Base-by-base conservation (phyloP, 257 asterid species). In the Capsicum pubescens region DNA sequence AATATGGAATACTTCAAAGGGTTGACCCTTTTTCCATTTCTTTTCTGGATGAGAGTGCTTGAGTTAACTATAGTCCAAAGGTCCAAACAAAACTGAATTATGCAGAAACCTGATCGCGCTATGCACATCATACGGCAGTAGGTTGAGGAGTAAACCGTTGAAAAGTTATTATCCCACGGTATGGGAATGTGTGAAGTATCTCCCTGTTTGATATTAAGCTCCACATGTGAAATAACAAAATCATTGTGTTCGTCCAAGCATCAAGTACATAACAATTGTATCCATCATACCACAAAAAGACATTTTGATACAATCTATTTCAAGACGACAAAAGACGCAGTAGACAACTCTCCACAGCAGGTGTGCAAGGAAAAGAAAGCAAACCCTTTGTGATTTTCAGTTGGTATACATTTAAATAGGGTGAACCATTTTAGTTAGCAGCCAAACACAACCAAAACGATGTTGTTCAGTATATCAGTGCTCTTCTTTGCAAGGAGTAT, bases 271-370 rank as follows among this genome's bases (percentile, higher is more conserved):
- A 63, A 63, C 16, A 63, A 63, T 21, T 63, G 16, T 63, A 21
- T 4, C 21, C 42, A 21, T 63, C 35, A 59, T 7, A 1, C 39
- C 9, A 52, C 9, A 56, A 57, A 15, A 67, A 36, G 39, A 13
- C 52, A 42, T 36, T 14, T 36, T 68, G 7, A 36, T 76, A 52
- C 61, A 19, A 74, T 61, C 44, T 21, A 76, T 52, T 50, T 76
- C 63, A 52, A 76, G 39, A 21, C 81, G 26, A 13, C 48, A 52
- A 52, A 72, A 26, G 81, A 76, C 21, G 81, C 44, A 52, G 63
- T 46, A 76, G 58, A 9, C 60, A 12, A 48, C 52, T 74, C 46
- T 3, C 61, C 14, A 1, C 44, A 74, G n/a, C 81, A 50, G 46
- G 19, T 74, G 44, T 74, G 15, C 21, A 21, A 26, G 46, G 14